Evolutionary conservation across 805 yeast species (phyloP), one percentile per base, ranked within the genome.

Genomic region (Saccharomycopsis amapae): DNA sequence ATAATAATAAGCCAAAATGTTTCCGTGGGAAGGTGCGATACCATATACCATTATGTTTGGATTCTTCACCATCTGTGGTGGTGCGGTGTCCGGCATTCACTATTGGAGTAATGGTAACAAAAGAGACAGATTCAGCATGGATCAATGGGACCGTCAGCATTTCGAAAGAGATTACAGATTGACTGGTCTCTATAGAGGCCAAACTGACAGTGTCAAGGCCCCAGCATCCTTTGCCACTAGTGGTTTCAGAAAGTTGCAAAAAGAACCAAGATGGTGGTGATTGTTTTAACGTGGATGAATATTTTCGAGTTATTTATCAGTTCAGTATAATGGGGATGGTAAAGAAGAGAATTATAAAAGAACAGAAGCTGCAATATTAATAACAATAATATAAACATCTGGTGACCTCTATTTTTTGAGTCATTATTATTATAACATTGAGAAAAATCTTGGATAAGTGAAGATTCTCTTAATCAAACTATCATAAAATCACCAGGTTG

Each of bases 181-280:
- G 57, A 85, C 95, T 9, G 95, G 95, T 22, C 69, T 72, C 35
- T 70, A 66, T 57, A 72, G 95, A 59, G 89, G 80, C 32, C 90
- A 84, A 60, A 61, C 72, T 41, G 78, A 76, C 52, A 73, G 69
- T 36, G 74, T 88, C 5, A 65, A 72, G 34, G 95, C 94, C 3
- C 87, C 88, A 32, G 89, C 81, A 50, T 73, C 71, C 26, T 85
- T 86, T 72, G 83, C 80, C 66, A 78, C 85, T n/a, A 78, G 75
- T 60, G 73, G 84, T n/a, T 54, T 55, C 40, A 58, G 62, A 58
- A 61, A 59, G 46, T 28, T 61, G 32, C 57, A 61, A 49, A 55
- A 55, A 46, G 44, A 42, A 7, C 43, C 44, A 17, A 57, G 56
- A 41, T 59, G 62, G 61, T 59, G 59, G 55, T 50, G 44, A 38